A percentile compares a stretch with the other conserved stretches of the same genome.
phyloP scores from a whole-genome alignment of 2,329 filamentous ascomycete species.

The Hypoxylon sp. region DNA sequence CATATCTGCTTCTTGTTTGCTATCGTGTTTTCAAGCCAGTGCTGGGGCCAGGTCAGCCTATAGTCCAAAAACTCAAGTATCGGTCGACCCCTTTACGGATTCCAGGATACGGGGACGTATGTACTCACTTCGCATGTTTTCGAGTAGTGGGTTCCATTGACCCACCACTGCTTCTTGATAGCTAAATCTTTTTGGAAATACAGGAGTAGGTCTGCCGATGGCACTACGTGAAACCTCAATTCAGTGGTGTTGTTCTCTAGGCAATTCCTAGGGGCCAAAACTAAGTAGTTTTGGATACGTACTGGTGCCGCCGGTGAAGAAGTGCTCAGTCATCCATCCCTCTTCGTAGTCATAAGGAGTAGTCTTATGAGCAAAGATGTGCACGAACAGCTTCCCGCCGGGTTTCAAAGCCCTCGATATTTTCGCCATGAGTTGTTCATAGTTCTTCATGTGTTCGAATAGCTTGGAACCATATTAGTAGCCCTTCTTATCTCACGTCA shows the following conservation, averaged over 20 bases:
- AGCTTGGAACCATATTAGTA: conserved; percentile 60
- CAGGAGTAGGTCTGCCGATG: conserved; percentile 74
- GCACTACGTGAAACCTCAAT: conserved; percentile 60
- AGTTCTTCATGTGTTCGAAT: conserved; percentile 85
- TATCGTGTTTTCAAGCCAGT: conserved; percentile 75
- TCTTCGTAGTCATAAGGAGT: conserved; percentile 80
- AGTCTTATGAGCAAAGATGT: conserved; percentile 75
- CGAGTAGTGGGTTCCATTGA: conserved; percentile 77
- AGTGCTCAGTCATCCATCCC: conserved; percentile 82
- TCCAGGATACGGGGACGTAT: neutral
- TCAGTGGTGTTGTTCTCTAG: conserved; percentile 14
- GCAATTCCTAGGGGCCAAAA: neutral
- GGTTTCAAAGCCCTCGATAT: conserved; percentile 71
- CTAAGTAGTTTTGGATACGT: conserved; percentile 7
- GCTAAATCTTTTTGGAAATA: conserved; percentile 76
- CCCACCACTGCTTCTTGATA: conserved; percentile 78
- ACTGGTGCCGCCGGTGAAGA: conserved; percentile 80
- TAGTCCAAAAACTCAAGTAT: neutral
- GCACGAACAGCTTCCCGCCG: conserved; percentile 77
- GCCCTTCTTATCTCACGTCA: neutral
- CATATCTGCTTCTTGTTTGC: conserved; percentile 72
- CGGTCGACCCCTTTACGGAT: neutral
- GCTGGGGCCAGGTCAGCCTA: conserved; percentile 55
- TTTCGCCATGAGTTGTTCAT: conserved; percentile 76
- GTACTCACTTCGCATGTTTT: conserved; percentile 75